Evolutionary conservation across 2,329 filamentous ascomycete species (phyloP), one percentile per base, ranked within the genome.

Genomic region (Thielaviopsis cerberus): DNA sequence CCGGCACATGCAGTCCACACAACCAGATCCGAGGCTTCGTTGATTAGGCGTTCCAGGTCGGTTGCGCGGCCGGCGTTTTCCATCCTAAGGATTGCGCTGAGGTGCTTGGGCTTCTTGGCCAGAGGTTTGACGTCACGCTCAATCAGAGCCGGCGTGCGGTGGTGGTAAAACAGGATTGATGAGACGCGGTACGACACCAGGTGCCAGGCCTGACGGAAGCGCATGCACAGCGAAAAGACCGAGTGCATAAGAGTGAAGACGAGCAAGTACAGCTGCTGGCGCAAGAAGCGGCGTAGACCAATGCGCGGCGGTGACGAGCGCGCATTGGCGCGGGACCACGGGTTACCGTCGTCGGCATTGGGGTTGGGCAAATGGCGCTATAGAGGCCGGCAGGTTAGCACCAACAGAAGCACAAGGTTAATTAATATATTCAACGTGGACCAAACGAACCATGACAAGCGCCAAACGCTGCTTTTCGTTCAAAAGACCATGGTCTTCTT

Each of bases 1-100:
- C 89, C 89, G 24, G 88, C 86, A 66, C 88, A 88, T 26, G 88
- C 84, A 68, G 86, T 92, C 92, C 92, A 98, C 2, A 91, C 91
- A 22, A 87, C 83, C 61, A 98, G 79, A 69, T 98, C 92, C 48
- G 90, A 86, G 15, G 88, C 86, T 71, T 98, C 89, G 65, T 94
- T 88, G 65, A 97, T 82, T 61, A 98, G 71, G 24, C 83, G 81
- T 65, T 95, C 88, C 52, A 97, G 70, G 17, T 87, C 87, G 45
- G 79, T 78, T 65, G 84, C 77, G 66, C 82, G 76, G 59, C 83
- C 76, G 60, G 85, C 80, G 67, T 83, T 76, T 65, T 91, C 82
- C 53, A 87, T 74, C 59, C 83, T 84, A 60, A 98, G 72, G 57
- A 97, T 83, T 11, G 94, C 84, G 67, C 89, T 96, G 55, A 98